These are phyloP conservation scores for Ettlia oleoabundans DNA, from an alignment of 139 green algal genomes.

Conservation along the genomic window DNA sequence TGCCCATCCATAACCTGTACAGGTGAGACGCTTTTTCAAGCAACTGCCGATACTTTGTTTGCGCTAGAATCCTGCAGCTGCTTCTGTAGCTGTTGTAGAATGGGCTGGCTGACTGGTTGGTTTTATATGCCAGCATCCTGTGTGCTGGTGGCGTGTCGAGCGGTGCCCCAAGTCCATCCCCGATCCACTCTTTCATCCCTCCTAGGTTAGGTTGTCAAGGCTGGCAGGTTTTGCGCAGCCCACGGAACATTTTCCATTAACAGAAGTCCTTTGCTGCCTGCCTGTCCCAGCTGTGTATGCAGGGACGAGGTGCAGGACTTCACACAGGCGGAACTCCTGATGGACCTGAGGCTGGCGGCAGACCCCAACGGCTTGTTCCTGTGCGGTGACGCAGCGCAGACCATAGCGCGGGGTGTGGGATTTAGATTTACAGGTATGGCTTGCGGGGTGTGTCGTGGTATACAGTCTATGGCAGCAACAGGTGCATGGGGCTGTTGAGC, in stretches of 20 bases:
- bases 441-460: too few relatives aligned
- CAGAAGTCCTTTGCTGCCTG: background rate
- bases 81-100: background rate
- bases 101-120: too few relatives aligned
- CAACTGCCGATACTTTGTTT: background rate
- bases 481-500: too few relatives aligned
- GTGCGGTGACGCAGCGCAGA: slow-evolving; percentile 83
- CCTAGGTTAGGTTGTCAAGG: too few relatives aligned
- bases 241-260: too few relatives aligned
- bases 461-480: too few relatives aligned
- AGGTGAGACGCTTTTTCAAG: background rate
- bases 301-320: slow-evolving; percentile 90
- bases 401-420: slow-evolving; percentile 79
- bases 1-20: slow-evolving; percentile 71
- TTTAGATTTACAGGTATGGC: slow-evolving; percentile 69
- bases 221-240: too few relatives aligned
- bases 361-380: slow-evolving; percentile 76
- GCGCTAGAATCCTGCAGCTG: background rate
- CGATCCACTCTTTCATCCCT: background rate
- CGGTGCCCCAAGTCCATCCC: too few relatives aligned
- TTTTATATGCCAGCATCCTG: too few relatives aligned
- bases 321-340: slow-evolving; percentile 78
- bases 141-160: too few relatives aligned
- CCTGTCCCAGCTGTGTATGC: background rate
- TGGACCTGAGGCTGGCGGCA: slow-evolving; percentile 61